phyloP scores from a whole-genome alignment of 2,329 filamentous ascomycete species.

The Neoscytalidium dimidiatum region DNA sequence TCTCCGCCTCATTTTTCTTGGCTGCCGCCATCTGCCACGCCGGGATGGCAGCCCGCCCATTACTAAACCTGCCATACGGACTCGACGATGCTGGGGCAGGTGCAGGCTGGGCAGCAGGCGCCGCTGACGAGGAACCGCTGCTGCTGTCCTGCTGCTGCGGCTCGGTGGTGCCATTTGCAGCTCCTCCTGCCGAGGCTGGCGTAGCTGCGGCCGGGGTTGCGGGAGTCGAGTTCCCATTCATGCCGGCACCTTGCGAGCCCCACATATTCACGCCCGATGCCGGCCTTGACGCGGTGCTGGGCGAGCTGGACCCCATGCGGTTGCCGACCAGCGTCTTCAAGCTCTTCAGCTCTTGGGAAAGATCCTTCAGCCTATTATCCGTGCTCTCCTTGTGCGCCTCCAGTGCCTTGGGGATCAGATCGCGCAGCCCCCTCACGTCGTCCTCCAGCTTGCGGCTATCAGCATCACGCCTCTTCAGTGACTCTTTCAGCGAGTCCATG shows the following conservation, averaged over 20 bases:
- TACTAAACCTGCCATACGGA: conserved; percentile 34
- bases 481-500: conserved; percentile 76
- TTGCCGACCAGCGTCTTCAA: conserved; percentile 82
- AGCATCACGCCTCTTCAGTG: conserved; percentile 79
- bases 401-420: conserved; percentile 84
- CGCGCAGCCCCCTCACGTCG: conserved; percentile 80
- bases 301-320: conserved; percentile 46
- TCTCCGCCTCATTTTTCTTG: conserved; percentile 47
- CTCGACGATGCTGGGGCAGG: conserved; percentile 22
- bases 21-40: conserved; percentile 57
- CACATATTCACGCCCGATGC: conserved; percentile 21
- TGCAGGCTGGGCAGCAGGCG: neutral
- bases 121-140: neutral
- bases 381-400: conserved; percentile 83
- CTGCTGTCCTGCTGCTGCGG: conserved; percentile 21
- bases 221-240: conserved; percentile 25
- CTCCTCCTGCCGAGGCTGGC: conserved; percentile 12
- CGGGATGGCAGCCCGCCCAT: conserved; percentile 49
- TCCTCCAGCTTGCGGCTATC: conserved; percentile 84
- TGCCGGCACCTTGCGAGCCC: conserved; percentile 15
- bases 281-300: conserved; percentile 10
- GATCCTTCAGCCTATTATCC: conserved; percentile 78
- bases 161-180: conserved; percentile 22
- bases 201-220: conserved; percentile 25
- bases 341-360: conserved; percentile 85